phyloP scores from a whole-genome alignment of 345 rosid genomes.

The Toxicodendron radicans region DNA sequence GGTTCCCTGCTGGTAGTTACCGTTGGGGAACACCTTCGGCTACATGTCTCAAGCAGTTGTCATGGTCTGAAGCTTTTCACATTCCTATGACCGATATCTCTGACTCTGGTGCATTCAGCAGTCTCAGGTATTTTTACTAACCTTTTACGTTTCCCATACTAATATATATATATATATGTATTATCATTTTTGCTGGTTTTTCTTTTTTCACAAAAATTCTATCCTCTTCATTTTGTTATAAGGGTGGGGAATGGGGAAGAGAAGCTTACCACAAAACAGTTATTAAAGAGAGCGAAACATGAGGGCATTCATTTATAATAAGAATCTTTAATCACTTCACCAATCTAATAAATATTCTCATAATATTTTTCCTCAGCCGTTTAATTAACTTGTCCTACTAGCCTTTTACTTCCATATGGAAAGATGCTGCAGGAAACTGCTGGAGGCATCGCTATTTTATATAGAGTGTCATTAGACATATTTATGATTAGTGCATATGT shows the following conservation, averaged over 20 bases:
- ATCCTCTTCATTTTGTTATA: too few species aligned
- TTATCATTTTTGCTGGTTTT: not conserved
- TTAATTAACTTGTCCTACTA: not conserved
- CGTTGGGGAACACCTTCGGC: conserved; percentile 97
- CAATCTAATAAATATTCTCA: not conserved
- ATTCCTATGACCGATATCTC: conserved; percentile 73
- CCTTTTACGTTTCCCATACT: not conserved
- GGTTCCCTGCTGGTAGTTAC: conserved; percentile 65
- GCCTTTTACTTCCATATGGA: too few species aligned
- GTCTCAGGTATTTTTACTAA: conserved; percentile 43
- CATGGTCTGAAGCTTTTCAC: conserved; percentile 98
- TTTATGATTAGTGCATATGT: too few species aligned
- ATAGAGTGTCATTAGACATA: too few species aligned
- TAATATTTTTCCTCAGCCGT: not conserved
- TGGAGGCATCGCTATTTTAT: not conserved
- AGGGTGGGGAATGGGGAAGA: not conserved
- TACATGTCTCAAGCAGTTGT: conserved; percentile 60
- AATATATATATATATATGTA: not conserved
- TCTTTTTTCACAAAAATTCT: too few species aligned
- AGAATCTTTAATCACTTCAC: not conserved
- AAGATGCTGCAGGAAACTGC: not conserved
- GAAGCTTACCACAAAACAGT: not conserved
- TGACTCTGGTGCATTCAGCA: conserved; percentile 27
- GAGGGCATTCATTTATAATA: not conserved
- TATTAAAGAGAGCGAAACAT: not conserved